These are phyloP conservation scores for Diplodia corticola DNA, from an alignment of 2,329 filamentous ascomycete species.

Conservation along the genomic window DNA sequence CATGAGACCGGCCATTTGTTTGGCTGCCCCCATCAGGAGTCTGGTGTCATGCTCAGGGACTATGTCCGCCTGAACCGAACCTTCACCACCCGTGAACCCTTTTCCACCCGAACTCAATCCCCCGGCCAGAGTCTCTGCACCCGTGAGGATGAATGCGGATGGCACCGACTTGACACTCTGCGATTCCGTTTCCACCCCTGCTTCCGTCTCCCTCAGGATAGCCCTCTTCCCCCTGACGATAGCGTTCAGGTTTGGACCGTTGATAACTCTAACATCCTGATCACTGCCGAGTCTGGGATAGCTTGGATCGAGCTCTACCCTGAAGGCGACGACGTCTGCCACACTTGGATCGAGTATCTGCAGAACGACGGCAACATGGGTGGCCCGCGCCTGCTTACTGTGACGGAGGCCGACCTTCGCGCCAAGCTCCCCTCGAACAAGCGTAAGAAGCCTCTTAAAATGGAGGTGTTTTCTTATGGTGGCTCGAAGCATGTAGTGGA, in stretches of 20 bases:
- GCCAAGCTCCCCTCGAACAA: slow-evolving; percentile 70
- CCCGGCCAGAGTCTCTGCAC: slow-evolving; percentile 73
- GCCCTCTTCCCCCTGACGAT: slow-evolving; percentile 58
- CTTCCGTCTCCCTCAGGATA: slow-evolving; percentile 80
- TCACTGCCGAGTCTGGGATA: slow-evolving; percentile 78
- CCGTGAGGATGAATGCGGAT: slow-evolving; percentile 79
- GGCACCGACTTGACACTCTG: slow-evolving; percentile 87
- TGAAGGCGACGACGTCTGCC: slow-evolving; percentile 79
- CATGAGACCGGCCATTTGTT: slow-evolving; percentile 90
- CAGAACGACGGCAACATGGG: slow-evolving; percentile 53
- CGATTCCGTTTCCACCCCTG: slow-evolving; percentile 89
- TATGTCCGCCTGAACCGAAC: slow-evolving; percentile 82
- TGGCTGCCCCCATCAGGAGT: slow-evolving; percentile 85
- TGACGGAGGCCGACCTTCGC: slow-evolving; percentile 75
- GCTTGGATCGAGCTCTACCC: slow-evolving; percentile 81
- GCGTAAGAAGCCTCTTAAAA: slow-evolving; percentile 65
- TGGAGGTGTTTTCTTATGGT: slow-evolving; percentile 75
- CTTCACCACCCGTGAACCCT: slow-evolving; percentile 79
- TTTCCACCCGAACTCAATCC: slow-evolving; percentile 81
- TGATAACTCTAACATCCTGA: slow-evolving; percentile 72
- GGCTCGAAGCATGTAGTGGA: slow-evolving; percentile 73
- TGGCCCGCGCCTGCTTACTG: slow-evolving; percentile 68
- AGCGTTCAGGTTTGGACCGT: slow-evolving; percentile 86
- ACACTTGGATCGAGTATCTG: slow-evolving; percentile 77
- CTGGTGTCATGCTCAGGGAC: slow-evolving; percentile 88